Conservation (phyloP, 2,329 filamentous ascomycete species). For the Tolypocladium endophyticum region DNA sequence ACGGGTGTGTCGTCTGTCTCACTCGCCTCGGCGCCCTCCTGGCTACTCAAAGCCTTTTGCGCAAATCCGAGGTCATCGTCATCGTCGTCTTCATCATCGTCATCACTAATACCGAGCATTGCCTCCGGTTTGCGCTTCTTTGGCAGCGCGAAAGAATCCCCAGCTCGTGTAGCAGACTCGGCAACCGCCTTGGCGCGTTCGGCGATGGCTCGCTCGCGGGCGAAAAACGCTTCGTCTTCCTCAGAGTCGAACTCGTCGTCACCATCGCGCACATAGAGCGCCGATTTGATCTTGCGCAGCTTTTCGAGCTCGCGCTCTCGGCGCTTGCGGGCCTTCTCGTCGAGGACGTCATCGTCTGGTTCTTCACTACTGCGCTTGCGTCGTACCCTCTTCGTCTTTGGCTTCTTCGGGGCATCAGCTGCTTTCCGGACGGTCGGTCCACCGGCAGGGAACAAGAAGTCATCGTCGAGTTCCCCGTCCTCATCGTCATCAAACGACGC, state of each 20-base stretch:
- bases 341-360: slow-evolving; percentile 52
- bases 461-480: slow-evolving; percentile 40
- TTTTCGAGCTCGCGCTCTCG: slow-evolving; percentile 66
- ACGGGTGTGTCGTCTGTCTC: slow-evolving; percentile 16
- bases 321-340: slow-evolving; percentile 50
- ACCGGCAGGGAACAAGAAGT: slow-evolving; percentile 58
- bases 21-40: slow-evolving; percentile 9
- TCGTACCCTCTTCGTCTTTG: slow-evolving; percentile 29
- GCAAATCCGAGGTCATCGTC: slow-evolving; percentile 13
- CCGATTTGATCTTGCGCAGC: slow-evolving; percentile 71
- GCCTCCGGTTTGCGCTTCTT: slow-evolving; percentile 18
- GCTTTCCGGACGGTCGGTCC: slow-evolving; percentile 49
- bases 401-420: slow-evolving; percentile 46
- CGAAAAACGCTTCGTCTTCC: slow-evolving; percentile 62
- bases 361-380: slow-evolving; percentile 37
- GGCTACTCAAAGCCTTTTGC: slow-evolving; percentile 12
- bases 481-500: slow-evolving; percentile 63
- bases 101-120: slow-evolving; percentile 14
- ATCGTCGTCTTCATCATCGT: slow-evolving; percentile 11
- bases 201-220: slow-evolving; percentile 51
- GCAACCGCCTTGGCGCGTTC: slow-evolving; percentile 35
- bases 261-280: slow-evolving; percentile 67
- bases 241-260: slow-evolving; percentile 86
- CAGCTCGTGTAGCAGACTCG: slow-evolving; percentile 8
- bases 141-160: slow-evolving; percentile 1